phyloP scores from a whole-genome alignment of 1,284 basidiomycete species.

The Fomitopsis pinicola region DNA sequence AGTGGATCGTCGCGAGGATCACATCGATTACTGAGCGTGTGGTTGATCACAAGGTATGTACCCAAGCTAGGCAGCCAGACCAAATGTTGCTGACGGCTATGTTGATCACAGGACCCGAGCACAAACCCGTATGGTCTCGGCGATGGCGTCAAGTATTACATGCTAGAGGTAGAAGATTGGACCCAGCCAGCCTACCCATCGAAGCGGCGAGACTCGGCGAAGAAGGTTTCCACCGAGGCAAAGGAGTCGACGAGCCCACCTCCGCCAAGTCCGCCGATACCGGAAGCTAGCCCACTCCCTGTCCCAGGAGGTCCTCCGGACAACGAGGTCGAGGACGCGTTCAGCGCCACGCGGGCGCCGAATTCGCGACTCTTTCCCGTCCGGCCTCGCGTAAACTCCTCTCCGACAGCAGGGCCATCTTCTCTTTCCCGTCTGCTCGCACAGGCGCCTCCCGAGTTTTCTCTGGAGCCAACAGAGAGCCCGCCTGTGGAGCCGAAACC shows the following conservation, averaged over 20 bases:
- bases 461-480: conserved; percentile 20
- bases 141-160: conserved; percentile 89
- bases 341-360: conserved; percentile 54
- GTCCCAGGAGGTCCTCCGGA: conserved; percentile 48
- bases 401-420: conserved; percentile 64
- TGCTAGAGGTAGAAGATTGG: conserved; percentile 93
- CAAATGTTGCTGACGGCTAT: not conserved
- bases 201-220: conserved; percentile 53
- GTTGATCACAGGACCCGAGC: conserved; percentile 51
- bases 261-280: conserved; percentile 19
- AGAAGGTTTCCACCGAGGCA: conserved; percentile 43
- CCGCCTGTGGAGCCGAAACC: not conserved
- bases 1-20: conserved; percentile 94
- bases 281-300: conserved; percentile 36
- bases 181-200: conserved; percentile 63
- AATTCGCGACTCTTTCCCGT: conserved; percentile 60
- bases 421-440: conserved; percentile 72
- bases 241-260: conserved; percentile 13
- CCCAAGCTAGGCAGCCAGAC: not conserved
- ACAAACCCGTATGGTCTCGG: conserved; percentile 80
- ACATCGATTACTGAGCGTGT: conserved; percentile 84
- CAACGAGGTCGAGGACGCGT: conserved; percentile 64
- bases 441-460: conserved; percentile 51
- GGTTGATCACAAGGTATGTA: conserved; percentile 70
- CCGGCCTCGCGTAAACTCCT: conserved; percentile 61